Evolutionary conservation across 176 grass and related monocot genomes (phyloP).

Genomic region (Oryza glumipatula): DNA sequence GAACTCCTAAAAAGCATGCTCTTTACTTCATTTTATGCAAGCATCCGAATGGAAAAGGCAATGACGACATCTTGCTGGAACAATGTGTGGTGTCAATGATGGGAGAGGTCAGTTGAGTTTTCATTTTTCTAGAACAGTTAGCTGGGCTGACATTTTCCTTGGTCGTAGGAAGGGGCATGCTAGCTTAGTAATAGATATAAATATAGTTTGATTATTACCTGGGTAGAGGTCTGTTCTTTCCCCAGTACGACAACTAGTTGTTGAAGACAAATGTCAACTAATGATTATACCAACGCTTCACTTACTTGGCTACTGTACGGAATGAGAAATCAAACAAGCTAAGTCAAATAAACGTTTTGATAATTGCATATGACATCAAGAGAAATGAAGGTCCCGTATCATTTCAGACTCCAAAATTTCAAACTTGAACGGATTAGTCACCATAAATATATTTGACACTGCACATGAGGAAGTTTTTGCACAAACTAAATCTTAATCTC

Average conservation of each 20-base stretch:
- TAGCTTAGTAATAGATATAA: conserved; percentile 11
- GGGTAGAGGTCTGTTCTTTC: neutral
- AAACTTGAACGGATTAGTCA: conserved; percentile 13
- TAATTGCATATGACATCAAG: conserved; percentile 36
- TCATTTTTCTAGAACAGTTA: conserved; percentile 15
- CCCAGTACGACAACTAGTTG: neutral
- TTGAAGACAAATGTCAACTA: conserved; percentile 38
- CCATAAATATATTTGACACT: conserved; percentile 21
- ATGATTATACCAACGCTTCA: neutral
- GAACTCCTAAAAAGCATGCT: neutral
- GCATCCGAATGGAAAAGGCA: conserved; percentile 2
- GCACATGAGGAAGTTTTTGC: conserved; percentile 8
- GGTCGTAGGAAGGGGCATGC: neutral
- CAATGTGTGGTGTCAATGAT: conserved; percentile 24
- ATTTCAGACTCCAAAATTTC: conserved; percentile 24
- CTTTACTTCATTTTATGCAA: neutral
- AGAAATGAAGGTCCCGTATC: conserved; percentile 36
- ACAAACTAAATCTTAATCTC: neutral
- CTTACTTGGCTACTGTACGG: neutral
- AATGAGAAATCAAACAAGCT: conserved; percentile 33
- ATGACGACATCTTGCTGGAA: neutral
- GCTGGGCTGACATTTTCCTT: conserved; percentile 33
- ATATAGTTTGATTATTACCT: conserved; percentile 23
- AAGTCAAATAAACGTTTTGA: conserved; percentile 44
- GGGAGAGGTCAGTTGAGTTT: conserved; percentile 6